Conservation (phyloP, 805 yeast genomes). For the Lipomyces kockii region DNA sequence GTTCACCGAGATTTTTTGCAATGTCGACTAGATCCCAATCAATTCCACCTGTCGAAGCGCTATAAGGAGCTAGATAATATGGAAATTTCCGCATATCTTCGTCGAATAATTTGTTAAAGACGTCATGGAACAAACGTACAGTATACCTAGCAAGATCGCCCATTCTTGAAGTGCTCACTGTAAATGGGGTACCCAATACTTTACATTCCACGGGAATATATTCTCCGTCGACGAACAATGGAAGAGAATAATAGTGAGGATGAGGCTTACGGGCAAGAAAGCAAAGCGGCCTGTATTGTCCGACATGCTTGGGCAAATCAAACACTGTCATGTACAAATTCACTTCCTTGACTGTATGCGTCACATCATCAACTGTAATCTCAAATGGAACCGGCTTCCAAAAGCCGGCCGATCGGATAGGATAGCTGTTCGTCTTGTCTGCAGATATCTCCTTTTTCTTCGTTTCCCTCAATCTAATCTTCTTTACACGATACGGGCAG, state of each 20-base stretch:
- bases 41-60: background rate
- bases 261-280: conserved; percentile 7
- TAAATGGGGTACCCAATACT: background rate
- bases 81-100: conserved; percentile 10
- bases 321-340: conserved; percentile 2
- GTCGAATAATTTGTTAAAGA: conserved; percentile 3
- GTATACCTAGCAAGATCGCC: conserved; percentile 6
- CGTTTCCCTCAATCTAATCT: conserved; percentile 2
- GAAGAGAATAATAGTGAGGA: conserved; percentile 6
- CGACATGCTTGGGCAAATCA: conserved; percentile 3
- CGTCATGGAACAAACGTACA: conserved; percentile 12
- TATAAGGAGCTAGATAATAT: conserved; percentile 10
- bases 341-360: background rate
- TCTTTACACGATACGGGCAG: conserved; percentile 6
- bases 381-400: conserved; percentile 11
- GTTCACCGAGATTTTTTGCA: background rate
- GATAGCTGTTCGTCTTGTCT: background rate
- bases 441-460: conserved; percentile 4
- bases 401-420: conserved; percentile 9
- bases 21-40: conserved; percentile 11
- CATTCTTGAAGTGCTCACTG: background rate
- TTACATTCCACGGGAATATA: conserved; percentile 7
- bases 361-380: background rate
- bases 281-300: conserved; percentile 10
- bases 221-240: conserved; percentile 11